A percentile compares a stretch with the other conserved stretches of the same genome.
Evolutionary conservation across 176 grass and related monocot species (phyloP).

Genomic region (Themeda triandra): DNA sequence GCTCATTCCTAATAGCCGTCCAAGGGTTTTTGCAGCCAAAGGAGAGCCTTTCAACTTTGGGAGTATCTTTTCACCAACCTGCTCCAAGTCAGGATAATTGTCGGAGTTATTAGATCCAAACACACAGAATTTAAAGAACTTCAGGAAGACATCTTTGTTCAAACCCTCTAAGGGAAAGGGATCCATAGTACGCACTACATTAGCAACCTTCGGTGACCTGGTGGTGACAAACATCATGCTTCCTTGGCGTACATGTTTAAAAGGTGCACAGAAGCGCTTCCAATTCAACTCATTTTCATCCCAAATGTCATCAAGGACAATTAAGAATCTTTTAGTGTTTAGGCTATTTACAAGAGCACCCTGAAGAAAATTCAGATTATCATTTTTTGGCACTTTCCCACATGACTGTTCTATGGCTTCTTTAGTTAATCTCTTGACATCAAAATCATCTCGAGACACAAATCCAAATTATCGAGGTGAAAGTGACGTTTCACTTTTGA

Average conservation of each 20-base stretch:
- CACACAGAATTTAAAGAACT: slow-evolving; percentile 9
- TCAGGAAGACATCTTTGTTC: background rate
- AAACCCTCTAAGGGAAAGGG: background rate
- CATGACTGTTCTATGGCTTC: too few relatives aligned
- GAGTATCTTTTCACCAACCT: slow-evolving; percentile 17
- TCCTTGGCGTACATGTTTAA: background rate
- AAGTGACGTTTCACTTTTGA: too few relatives aligned
- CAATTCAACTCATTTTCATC: too few relatives aligned
- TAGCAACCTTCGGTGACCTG: background rate
- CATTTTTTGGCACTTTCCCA: too few relatives aligned
- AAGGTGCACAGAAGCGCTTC: slow-evolving; percentile 9
- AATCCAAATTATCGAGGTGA: too few relatives aligned
- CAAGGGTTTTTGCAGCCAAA: slow-evolving; percentile 41
- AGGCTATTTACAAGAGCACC: too few relatives aligned
- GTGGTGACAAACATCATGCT: slow-evolving; percentile 38
- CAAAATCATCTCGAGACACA: too few relatives aligned
- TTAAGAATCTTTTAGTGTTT: too few relatives aligned
- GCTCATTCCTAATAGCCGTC: slow-evolving; percentile 6
- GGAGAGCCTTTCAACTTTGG: slow-evolving; percentile 24
- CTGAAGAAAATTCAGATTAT: too few relatives aligned
- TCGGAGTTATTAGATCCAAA: background rate
- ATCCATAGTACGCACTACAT: background rate
- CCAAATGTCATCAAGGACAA: too few relatives aligned
- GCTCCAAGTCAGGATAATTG: background rate
- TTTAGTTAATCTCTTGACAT: too few relatives aligned